These are phyloP conservation scores for Astrocystis sublimbata DNA, from an alignment of 495 filamentous ascomycete genomes.

Conservation along the genomic window DNA sequence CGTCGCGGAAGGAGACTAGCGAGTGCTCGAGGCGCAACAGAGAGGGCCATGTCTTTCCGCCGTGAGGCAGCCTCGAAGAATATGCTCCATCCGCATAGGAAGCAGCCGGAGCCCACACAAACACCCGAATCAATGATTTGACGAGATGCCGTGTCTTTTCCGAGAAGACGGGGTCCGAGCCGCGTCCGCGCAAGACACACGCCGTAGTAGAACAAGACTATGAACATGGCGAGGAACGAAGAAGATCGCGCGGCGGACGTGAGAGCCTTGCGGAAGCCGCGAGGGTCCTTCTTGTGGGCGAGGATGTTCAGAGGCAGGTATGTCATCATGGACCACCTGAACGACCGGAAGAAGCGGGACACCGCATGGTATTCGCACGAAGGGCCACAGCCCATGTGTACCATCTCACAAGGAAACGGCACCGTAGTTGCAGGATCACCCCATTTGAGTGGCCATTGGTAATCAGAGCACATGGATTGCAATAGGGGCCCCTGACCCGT, in stretches of 20 bases:
- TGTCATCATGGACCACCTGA: constrained; percentile 72
- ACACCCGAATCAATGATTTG: constrained; percentile 60
- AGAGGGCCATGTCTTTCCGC: constrained; percentile 78
- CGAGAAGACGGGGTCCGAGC: constrained; percentile 71
- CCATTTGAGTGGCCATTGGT: constrained; percentile 66
- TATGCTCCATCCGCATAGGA: constrained; percentile 84
- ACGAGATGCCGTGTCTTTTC: constrained; percentile 41
- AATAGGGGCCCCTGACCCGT: constrained; percentile 73
- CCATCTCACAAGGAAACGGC: constrained; percentile 84
- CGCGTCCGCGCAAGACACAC: constrained; percentile 81
- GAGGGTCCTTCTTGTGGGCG: constrained; percentile 51
- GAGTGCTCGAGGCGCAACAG: constrained; percentile 81
- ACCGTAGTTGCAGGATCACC: constrained; percentile 73
- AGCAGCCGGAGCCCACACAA: constrained; percentile 73
- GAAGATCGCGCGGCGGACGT: constrained; percentile 70
- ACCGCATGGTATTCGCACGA: constrained; percentile 79
- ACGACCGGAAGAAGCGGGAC: constrained; percentile 68
- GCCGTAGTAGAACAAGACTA: constrained; percentile 82
- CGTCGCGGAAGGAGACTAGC: constrained; percentile 74
- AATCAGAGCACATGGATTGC: constrained; percentile 73
- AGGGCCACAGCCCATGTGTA: constrained; percentile 78
- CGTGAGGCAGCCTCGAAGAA: constrained; percentile 68
- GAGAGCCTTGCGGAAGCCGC: constrained; percentile 50
- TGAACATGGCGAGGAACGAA: constrained; percentile 79
- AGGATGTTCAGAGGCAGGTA: constrained; percentile 81